Percentiles rank a stretch among this genome's conserved stretches.
These are phyloP conservation scores for Starmerella apicola DNA, from an alignment of 805 yeast genomes.

Conservation along the genomic window DNA sequence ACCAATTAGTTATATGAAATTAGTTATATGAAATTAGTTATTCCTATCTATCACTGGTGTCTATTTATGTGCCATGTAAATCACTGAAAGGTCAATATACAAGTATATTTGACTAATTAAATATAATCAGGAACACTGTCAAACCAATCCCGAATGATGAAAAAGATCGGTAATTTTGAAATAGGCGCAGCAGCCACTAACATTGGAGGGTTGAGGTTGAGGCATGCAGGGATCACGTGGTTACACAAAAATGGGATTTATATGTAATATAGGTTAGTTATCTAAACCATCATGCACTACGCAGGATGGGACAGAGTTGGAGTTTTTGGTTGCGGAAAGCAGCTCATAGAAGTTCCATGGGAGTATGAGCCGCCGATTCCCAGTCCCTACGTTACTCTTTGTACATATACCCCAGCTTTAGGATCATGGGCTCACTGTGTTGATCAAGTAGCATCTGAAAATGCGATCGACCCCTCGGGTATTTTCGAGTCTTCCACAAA, in stretches of 20 bases:
- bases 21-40: too few relatives aligned
- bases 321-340: slow-evolving; percentile 12
- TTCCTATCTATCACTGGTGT: too few relatives aligned
- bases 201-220: too few relatives aligned
- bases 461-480: not conserved
- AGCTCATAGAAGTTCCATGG: slow-evolving; percentile 10
- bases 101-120: too few relatives aligned
- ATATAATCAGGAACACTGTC: too few relatives aligned
- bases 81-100: too few relatives aligned
- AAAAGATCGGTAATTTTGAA: too few relatives aligned
- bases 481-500: not conserved
- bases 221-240: not conserved
- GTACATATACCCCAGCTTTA: slow-evolving; percentile 13
- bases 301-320: slow-evolving; percentile 15
- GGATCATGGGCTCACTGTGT: slow-evolving; percentile 17
- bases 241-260: not conserved
- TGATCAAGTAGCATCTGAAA: slow-evolving; percentile 2
- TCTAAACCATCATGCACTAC: slow-evolving; percentile 8
- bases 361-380: slow-evolving; percentile 7
- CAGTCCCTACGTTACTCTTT: slow-evolving; percentile 9
- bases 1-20: too few relatives aligned
- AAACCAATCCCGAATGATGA: too few relatives aligned
- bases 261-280: too few relatives aligned
- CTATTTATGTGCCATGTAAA: too few relatives aligned
- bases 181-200: too few relatives aligned